Percentiles rank a stretch among this genome's conserved stretches.
Evolutionary conservation across 805 yeast species (phyloP).

Genomic region (Starmerella sirachaensis): DNA sequence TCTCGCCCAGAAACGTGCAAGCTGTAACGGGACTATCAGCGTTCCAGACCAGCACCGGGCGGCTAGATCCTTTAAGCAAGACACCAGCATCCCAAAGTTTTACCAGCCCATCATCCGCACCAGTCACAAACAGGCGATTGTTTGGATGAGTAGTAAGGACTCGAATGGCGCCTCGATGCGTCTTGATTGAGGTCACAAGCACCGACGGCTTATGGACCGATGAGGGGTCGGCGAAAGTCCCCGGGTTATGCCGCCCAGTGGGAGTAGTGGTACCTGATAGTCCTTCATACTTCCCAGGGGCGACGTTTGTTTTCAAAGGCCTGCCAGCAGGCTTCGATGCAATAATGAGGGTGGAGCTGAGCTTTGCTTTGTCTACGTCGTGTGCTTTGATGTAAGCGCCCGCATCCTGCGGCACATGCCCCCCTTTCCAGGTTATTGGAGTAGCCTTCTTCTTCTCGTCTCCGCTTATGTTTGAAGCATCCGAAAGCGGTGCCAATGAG

Average conservation of each 20-base stretch:
- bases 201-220: conserved; percentile 3
- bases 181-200: conserved; percentile 51
- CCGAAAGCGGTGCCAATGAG: not conserved
- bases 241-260: too few relatives aligned
- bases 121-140: conserved; percentile 57
- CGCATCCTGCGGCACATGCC: conserved; percentile 10
- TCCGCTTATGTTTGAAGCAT: not conserved
- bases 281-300: too few relatives aligned
- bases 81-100: conserved; percentile 67
- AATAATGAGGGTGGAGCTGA: too few relatives aligned
- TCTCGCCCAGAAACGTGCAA: conserved; percentile 40
- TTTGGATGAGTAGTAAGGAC: conserved; percentile 50
- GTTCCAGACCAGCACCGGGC: conserved; percentile 14
- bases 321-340: too few relatives aligned
- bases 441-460: conserved; percentile 2
- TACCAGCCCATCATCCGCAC: conserved; percentile 60
- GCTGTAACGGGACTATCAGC: conserved; percentile 40
- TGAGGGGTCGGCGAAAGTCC: not conserved
- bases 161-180: conserved; percentile 49
- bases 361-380: too few relatives aligned
- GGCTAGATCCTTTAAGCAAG: conserved; percentile 45
- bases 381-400: conserved; percentile 26
- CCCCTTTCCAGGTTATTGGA: conserved; percentile 14
- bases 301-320: too few relatives aligned
- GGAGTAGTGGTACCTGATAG: too few relatives aligned